Evolutionary conservation across 2,329 filamentous ascomycete species (phyloP).

Genomic region (Penicillium sp.): DNA sequence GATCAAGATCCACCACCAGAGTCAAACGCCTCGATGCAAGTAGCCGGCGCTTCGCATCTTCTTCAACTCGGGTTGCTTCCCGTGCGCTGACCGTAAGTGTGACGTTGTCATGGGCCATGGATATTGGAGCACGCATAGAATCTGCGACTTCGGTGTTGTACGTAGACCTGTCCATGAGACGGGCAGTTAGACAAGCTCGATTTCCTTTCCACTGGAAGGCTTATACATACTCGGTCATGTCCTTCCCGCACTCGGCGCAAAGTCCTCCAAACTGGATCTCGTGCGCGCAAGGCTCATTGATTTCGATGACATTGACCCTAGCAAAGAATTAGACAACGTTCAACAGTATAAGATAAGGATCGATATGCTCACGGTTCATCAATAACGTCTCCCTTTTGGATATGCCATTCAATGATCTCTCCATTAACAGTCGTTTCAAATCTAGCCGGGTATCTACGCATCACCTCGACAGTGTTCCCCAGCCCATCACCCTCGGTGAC

Average conservation of each 20-base stretch:
- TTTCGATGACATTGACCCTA: constrained; percentile 56
- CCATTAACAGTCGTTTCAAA: constrained; percentile 82
- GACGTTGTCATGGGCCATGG: constrained; percentile 88
- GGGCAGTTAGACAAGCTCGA: constrained; percentile 3
- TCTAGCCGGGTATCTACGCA: constrained; percentile 63
- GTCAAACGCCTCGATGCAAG: constrained; percentile 75
- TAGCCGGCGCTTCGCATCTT: constrained; percentile 74
- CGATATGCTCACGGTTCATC: constrained; percentile 33
- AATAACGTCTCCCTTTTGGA: constrained; percentile 44
- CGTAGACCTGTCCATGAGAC: constrained; percentile 44
- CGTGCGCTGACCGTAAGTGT: constrained; percentile 73
- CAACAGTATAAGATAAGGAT: background rate
- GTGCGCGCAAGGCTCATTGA: constrained; percentile 86
- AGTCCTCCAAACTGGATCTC: constrained; percentile 84
- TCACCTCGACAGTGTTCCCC: constrained; percentile 61
- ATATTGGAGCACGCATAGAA: constrained; percentile 78
- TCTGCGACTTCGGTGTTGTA: constrained; percentile 74
- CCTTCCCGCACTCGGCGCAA: constrained; percentile 84
- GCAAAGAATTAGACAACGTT: constrained; percentile 5
- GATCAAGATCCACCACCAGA: constrained; percentile 90
- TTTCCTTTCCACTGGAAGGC: background rate
- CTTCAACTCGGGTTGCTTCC: constrained; percentile 72
- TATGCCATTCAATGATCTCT: constrained; percentile 64
- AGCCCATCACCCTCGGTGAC: constrained; percentile 61
- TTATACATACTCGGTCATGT: constrained; percentile 69